Base-by-base conservation (phyloP, 345 rosid genomes). In the Hevea brasiliensis region DNA sequence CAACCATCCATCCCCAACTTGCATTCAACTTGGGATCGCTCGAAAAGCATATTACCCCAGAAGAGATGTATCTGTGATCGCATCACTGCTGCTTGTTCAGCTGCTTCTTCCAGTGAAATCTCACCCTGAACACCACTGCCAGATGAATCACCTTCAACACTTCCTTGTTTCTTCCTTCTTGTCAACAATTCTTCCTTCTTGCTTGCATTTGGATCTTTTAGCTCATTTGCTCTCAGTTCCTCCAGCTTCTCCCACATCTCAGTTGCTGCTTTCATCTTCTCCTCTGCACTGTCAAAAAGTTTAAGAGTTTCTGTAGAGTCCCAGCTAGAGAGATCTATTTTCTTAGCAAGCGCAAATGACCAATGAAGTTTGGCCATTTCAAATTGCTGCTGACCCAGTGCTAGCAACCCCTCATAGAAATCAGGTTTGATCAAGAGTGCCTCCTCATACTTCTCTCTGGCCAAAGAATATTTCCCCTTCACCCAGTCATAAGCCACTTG, bases 281-380 rank as follows among this genome's bases (percentile, higher is more conserved):
- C 88, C 79, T 94, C 91, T 0, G 98, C 98, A 61, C 92, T 86
- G 68, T 88, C 86, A 74, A 90, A 94, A 64, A 94, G 92, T 27
- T 80, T 71, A 63, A 92, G 75, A 0, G 98, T 90, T 75, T 94
- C 97, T 1, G 83, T 27, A 10, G 96, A 76, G 78, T 94, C 97
- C 98, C 98, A 94, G 40, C 32, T 74, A 1, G 85, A 84, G 73
- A 92, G 86, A 83, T 94, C 97, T 10, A 85, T 80, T 81, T 94
- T 94, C 84, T 86, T 86, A 3, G 98, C 96, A 61, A 92, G 86
- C 0, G 79, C 88, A 77, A 77, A 94, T 9, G 97, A 94, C 98
- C 98, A 94, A 53, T 88, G 93, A 57, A 94, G 98, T 81, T 94
- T 94, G 27, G 98, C 98, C 98, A 92, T 94, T 75, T 94, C 98